phyloP scores from a whole-genome alignment of 441 rosid species.

The Gossypium trilobum region DNA sequence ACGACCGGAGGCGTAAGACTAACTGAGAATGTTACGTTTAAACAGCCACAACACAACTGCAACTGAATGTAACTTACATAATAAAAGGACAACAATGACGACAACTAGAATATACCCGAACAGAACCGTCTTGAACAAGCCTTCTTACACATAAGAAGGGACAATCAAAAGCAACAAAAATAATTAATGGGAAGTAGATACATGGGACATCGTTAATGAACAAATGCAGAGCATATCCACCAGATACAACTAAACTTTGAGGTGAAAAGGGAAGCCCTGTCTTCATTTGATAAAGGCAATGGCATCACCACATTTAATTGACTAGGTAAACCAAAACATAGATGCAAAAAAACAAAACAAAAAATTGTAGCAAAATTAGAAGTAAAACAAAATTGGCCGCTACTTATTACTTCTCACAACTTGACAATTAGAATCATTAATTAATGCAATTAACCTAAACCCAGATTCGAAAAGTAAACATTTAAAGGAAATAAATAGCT shows the following conservation, averaged over 20 bases:
- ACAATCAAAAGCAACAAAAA: background rate
- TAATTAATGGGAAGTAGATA: background rate
- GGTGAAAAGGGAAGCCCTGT: background rate
- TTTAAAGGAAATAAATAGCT: background rate
- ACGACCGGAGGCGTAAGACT: too few species aligned
- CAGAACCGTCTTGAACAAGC: background rate
- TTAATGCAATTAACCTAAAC: background rate
- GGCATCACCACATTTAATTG: background rate
- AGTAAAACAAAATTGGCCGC: background rate
- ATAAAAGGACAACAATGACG: background rate
- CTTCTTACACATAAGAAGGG: background rate
- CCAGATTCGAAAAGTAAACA: background rate
- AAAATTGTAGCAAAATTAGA: conserved; percentile 16
- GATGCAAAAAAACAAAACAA: background rate
- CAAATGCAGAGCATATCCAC: background rate
- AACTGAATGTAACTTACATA: background rate
- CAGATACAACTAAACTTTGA: background rate
- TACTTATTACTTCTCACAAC: background rate
- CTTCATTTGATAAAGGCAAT: background rate
- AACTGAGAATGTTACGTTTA: background rate
- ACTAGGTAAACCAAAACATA: background rate
- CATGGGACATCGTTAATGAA: background rate
- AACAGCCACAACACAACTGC: background rate
- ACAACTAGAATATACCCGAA: background rate
- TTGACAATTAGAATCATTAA: background rate